A percentile compares a stretch with the other conserved stretches of the same genome.
Conservation (phyloP, 805 yeast species). For the Zygoascus biomembranicola region DNA sequence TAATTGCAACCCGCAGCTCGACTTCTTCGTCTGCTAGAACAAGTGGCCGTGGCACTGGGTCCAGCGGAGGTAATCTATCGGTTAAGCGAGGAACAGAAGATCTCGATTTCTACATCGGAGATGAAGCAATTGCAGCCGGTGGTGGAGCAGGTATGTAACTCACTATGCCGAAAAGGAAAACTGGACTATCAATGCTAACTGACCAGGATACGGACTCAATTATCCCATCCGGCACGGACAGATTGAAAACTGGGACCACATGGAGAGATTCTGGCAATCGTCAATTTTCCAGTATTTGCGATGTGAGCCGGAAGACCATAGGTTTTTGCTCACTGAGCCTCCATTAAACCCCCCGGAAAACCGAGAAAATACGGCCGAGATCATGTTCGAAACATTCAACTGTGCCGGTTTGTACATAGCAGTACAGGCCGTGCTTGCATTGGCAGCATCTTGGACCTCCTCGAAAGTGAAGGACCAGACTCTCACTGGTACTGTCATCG, state of each 20-base stretch:
- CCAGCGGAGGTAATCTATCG: constrained; percentile 38
- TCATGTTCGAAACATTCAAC: constrained; percentile 96
- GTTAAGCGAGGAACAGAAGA: constrained; percentile 88
- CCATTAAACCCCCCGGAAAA: constrained; percentile 99
- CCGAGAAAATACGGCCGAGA: constrained; percentile 97
- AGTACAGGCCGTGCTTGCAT: constrained; percentile 96
- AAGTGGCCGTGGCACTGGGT: constrained; percentile 24
- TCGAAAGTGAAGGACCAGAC: constrained; percentile 92
- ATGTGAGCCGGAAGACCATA: constrained; percentile 98
- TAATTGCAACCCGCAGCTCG: constrained; percentile 61
- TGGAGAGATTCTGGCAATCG: constrained; percentile 98
- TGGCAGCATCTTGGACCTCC: constrained; percentile 99
- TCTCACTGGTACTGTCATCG: constrained; percentile 96
- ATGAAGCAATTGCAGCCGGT: constrained; percentile 89
- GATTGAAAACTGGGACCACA: constrained; percentile 98
- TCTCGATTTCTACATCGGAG: constrained; percentile 89
- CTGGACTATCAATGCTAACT: too few species aligned
- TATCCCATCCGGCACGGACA: constrained; percentile 98
- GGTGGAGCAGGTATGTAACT: constrained; percentile 53
- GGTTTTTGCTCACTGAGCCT: constrained; percentile 91
- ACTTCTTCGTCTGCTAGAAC: constrained; percentile 33
- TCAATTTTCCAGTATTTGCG: constrained; percentile 92
- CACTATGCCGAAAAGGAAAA: background rate
- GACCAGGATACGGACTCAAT: constrained; percentile 58
- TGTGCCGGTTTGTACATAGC: constrained; percentile 98